Evolutionary conservation across 2,329 filamentous ascomycete species (phyloP).

Genomic region (Aureobasidium subglaciale): DNA sequence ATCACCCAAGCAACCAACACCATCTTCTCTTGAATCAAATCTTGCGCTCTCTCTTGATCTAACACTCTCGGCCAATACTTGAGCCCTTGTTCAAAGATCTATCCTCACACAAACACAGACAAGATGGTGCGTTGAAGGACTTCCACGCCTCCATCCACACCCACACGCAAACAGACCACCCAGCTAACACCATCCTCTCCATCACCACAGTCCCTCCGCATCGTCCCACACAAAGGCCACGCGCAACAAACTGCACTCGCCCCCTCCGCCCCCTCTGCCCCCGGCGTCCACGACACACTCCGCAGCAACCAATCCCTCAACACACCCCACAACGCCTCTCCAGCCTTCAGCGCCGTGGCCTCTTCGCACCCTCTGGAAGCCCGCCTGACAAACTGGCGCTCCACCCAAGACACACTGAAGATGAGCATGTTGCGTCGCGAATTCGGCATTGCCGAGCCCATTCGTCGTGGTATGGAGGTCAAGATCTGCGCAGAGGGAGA

Average conservation of each 20-base stretch:
- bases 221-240: slow-evolving; percentile 67
- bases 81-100: neutral
- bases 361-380: slow-evolving; percentile 85
- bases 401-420: slow-evolving; percentile 78
- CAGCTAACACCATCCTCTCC: neutral
- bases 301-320: slow-evolving; percentile 67
- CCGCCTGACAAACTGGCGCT: slow-evolving; percentile 82
- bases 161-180: neutral
- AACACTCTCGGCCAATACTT: neutral
- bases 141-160: neutral
- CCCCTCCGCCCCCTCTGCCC: slow-evolving; percentile 77
- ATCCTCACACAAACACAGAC: neutral
- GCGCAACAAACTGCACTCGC: slow-evolving; percentile 51
- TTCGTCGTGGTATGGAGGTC: slow-evolving; percentile 90
- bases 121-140: slow-evolving; percentile 15
- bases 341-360: slow-evolving; percentile 36
- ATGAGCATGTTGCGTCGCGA: slow-evolving; percentile 81
- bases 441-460: slow-evolving; percentile 87
- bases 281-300: slow-evolving; percentile 88
- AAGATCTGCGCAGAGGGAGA: slow-evolving; percentile 75
- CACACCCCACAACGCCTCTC: slow-evolving; percentile 33
- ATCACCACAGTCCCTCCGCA: slow-evolving; percentile 57
- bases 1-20: slow-evolving; percentile 5
- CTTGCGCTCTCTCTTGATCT: neutral
- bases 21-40: neutral